Conservation (phyloP, 768 basidiomycete genomes). For the Leccinum ochraceum region DNA sequence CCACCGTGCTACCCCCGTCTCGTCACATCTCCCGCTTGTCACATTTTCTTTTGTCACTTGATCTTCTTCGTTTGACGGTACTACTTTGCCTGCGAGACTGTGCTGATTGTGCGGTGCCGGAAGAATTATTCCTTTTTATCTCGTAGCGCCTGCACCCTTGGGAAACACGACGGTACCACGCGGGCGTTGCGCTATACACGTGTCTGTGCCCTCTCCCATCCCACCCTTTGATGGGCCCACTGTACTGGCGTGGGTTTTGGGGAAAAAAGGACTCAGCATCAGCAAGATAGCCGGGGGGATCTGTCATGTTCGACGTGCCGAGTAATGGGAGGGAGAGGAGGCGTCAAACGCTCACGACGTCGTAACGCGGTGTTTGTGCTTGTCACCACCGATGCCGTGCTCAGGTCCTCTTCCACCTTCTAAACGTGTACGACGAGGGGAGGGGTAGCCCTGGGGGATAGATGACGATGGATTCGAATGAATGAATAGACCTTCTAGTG, state of each 20-base stretch:
- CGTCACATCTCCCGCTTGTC: background rate
- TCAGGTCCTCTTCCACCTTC: slow-evolving; percentile 8
- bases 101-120: slow-evolving; percentile 8
- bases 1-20: slow-evolving; percentile 6
- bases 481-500: background rate
- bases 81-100: background rate
- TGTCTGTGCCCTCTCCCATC: background rate
- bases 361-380: slow-evolving; percentile 1
- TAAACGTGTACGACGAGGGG: background rate
- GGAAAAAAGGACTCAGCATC: background rate
- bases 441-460: background rate
- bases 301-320: background rate
- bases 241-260: background rate
- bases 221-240: background rate
- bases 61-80: background rate
- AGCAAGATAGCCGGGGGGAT: background rate
- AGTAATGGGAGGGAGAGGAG: background rate
- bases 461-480: background rate
- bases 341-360: background rate
- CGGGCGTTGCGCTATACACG: slow-evolving; percentile 3
- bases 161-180: slow-evolving; percentile 2
- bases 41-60: background rate
- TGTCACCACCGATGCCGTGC: slow-evolving; percentile 9
- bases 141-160: background rate
- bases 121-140: background rate